Evolutionary conservation across 2,329 filamentous ascomycete genomes (phyloP), one percentile per base, ranked within the genome.

Genomic region (Colletotrichum tofieldiae): DNA sequence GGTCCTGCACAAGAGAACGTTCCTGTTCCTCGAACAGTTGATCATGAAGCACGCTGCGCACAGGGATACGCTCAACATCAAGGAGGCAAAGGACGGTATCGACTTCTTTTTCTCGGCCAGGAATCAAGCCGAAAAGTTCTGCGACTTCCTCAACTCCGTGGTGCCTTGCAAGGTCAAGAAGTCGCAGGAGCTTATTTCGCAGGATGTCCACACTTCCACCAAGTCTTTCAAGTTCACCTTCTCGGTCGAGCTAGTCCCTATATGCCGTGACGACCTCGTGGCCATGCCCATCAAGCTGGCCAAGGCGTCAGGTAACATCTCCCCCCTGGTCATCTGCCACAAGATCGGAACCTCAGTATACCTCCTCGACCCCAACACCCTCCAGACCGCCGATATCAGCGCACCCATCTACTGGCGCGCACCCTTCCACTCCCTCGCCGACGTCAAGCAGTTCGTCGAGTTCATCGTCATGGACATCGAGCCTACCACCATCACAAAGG

Each of bases 251-350:
- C 83, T 99, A 60, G 92, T 98, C 35, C 96, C 96, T 1, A 95
- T 99, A 61, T 98, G 96, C 87, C 98, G 98, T 83, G 96, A 99
- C 77, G 96, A 99, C 80, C 86, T 99, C 37, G 94, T 99, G n/a
- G 95, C 94, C 1, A 86, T 99, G 45, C 96, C 96, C 0, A 91
- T 98, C 74, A 95, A 94, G 76, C 86, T 98, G 71, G 96, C 96
- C 18, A 96, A 95, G 81, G 91, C 92, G 67, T 86, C 93, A 63
- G 95, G 96, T 74, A 98, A 98, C 82, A 97, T 98, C 77, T 89
- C 91, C 1, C 96, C 96, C 3, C 86, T 99, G 47, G 90, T 93
- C 1, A 86, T 99, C 47, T 98, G 96, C 86, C 90, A 95, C 82
- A 75, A 75, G 76, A 92, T 99, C 67, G 96, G 96, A 74, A 98